Evolutionary conservation across 352 stramenopile genomes (phyloP), one percentile per base, ranked within the genome.

Genomic region (Phytophthora macrochlamydospora): DNA sequence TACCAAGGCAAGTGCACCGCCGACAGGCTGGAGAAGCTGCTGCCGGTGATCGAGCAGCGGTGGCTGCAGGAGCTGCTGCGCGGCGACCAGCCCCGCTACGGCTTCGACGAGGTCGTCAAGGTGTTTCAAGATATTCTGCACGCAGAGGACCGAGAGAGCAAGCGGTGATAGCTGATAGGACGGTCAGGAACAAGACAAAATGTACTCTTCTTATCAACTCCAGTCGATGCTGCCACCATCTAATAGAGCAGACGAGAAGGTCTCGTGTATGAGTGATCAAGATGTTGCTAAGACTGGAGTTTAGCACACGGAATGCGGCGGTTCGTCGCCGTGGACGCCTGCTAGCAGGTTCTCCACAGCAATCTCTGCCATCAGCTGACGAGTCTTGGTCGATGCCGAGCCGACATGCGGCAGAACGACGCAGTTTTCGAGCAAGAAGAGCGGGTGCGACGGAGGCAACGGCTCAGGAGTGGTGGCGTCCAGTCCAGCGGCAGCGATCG

Each of bases 391-490:
- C 32, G 72, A 83, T 29, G 65, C 78, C 46, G 78, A 83, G 18
- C 69, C 75, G 30, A 86, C 80, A 28, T 86, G 78, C 29, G 78
- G 78, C 62, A 86, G 55, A 24, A 90, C 73, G 8, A 91, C 71
- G 58, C 85, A 93, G 68, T 93, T 93, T 9, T 75, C 33, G 14
- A 90, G 77, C 44, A 57, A 65, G 56, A 85, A 93, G n/a, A 98
- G 65, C 52, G 70, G 69, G 65, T 97, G 90, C 18, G 79, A 77
- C 13, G 76, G 65, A 12, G 89, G 79, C 45, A 98, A 75, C n/a
- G 94, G 94, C 79, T 98, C 94, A 7, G 92, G 92, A 32, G 79
- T 84, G 13, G 92, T 97, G 30, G 96, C 93, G 62, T 98, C 92
- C 33, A 98, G 73, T 32, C 73, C 83, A 6, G 83, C 85, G 7